Conservation (phyloP, 371 early-diverging fungal genomes). For the Apophysomyces trapeziformis region DNA sequence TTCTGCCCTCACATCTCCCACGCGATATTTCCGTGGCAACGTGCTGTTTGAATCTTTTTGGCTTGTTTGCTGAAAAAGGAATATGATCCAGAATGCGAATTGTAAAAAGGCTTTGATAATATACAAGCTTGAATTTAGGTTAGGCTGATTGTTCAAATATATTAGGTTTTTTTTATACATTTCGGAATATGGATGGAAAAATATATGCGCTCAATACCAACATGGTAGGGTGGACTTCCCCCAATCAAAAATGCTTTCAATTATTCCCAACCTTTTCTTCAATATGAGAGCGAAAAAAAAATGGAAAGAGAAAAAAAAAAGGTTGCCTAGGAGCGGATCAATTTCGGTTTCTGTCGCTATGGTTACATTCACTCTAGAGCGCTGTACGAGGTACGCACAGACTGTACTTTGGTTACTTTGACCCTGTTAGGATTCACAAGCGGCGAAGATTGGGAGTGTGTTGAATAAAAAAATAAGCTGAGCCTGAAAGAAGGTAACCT, state of each 20-base stretch:
- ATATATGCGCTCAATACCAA: background rate
- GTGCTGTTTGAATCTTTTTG: conserved; percentile 11
- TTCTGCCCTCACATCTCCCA: conserved; percentile 8
- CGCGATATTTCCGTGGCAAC: conserved; percentile 5
- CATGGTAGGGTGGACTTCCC: no score
- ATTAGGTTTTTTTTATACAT: conserved; percentile 2
- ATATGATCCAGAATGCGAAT: conserved; percentile 2
- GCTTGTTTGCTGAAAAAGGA: conserved; percentile 6
- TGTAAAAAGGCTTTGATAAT: conserved; percentile 1
- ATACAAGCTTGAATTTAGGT: conserved; percentile 8
- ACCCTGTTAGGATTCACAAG: conserved; percentile 8
- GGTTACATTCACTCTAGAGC: conserved; percentile 9
- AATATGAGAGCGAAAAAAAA: background rate
- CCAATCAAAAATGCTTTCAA: background rate
- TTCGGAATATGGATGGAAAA: conserved; percentile 1
- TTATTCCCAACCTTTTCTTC: background rate
- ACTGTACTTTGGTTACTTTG: conserved; percentile 10
- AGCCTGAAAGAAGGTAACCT: conserved; percentile 6
- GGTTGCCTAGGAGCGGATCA: background rate
- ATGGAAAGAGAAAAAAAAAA: background rate
- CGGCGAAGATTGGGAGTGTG: conserved; percentile 7
- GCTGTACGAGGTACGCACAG: conserved; percentile 12
- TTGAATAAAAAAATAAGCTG: conserved; percentile 7
- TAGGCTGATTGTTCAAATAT: conserved; percentile 9
- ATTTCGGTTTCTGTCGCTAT: conserved; percentile 8